phyloP scores from a whole-genome alignment of 306 rosid genomes.

The Pterocarpus macrocarpus region DNA sequence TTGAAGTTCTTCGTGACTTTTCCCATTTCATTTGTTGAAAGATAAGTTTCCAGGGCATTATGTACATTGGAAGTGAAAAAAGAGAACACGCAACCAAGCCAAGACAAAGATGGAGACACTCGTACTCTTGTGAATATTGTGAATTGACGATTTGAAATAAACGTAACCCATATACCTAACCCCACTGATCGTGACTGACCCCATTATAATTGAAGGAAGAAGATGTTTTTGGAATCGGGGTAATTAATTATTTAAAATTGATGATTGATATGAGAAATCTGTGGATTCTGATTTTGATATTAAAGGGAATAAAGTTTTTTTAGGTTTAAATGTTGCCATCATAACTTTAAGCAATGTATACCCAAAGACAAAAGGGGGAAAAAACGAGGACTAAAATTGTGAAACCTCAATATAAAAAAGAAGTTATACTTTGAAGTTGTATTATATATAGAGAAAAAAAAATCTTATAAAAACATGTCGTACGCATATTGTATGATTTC shows the following conservation, averaged over 20 bases:
- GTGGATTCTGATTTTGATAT: background rate
- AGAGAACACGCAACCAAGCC: constrained; percentile 27
- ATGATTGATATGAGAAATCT: constrained; percentile 14
- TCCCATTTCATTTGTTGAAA: too few species aligned
- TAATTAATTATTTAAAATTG: background rate
- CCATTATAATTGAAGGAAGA: background rate
- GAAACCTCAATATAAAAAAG: too few species aligned
- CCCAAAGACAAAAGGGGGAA: background rate
- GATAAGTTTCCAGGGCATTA: too few species aligned
- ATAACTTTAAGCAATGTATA: background rate
- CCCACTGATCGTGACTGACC: constrained; percentile 34
- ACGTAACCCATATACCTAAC: constrained; percentile 48
- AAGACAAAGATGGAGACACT: constrained; percentile 30
- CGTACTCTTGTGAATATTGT: constrained; percentile 4
- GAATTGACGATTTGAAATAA: constrained; percentile 38
- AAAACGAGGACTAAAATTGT: too few species aligned
- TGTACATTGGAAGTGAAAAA: constrained; percentile 39
- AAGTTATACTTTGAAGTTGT: too few species aligned
- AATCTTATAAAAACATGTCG: too few species aligned
- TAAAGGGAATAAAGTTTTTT: background rate
- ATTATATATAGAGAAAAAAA: too few species aligned
- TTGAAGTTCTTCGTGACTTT: too few species aligned
- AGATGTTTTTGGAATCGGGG: constrained; percentile 11
- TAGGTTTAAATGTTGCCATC: constrained; percentile 5
- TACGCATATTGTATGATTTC: too few species aligned